phyloP scores from a whole-genome alignment of 2,329 filamentous ascomycete species.

The Periconia macrospinosa region DNA sequence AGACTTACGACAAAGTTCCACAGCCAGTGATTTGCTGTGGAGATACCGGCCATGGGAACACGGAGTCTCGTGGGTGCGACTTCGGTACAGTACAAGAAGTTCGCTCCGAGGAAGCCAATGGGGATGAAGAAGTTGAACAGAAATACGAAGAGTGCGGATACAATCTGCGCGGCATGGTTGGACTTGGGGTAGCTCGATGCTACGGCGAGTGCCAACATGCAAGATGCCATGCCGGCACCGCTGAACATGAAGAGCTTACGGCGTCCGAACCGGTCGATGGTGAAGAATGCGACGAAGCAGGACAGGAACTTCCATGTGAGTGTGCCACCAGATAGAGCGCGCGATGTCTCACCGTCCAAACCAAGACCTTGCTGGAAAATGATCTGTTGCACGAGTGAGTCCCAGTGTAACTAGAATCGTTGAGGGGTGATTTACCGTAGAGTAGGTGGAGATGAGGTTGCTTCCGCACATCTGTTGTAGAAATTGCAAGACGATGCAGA shows the following conservation, averaged over 20 bases:
- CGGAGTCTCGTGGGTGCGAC: slow-evolving; percentile 57
- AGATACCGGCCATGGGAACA: slow-evolving; percentile 59
- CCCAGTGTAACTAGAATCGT: slow-evolving; percentile 16
- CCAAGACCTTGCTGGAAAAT: slow-evolving; percentile 48
- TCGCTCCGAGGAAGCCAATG: slow-evolving; percentile 61
- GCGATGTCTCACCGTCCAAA: slow-evolving; percentile 53
- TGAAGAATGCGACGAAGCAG: slow-evolving; percentile 69
- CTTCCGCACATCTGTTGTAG: slow-evolving; percentile 56
- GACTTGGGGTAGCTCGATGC: slow-evolving; percentile 52
- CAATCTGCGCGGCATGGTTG: slow-evolving; percentile 54
- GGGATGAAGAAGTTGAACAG: slow-evolving; percentile 64
- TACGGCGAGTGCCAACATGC: slow-evolving; percentile 58
- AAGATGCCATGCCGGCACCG: slow-evolving; percentile 56
- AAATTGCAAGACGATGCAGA: slow-evolving; percentile 55
- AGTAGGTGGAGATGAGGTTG: slow-evolving; percentile 55
- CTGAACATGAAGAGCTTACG: slow-evolving; percentile 59
- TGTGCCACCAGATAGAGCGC: slow-evolving; percentile 64
- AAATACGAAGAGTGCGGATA: slow-evolving; percentile 60
- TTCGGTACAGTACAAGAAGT: slow-evolving; percentile 64
- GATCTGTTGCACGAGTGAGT: slow-evolving; percentile 26
- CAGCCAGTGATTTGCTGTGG: slow-evolving; percentile 57
- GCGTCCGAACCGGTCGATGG: slow-evolving; percentile 69
- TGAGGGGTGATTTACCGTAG: slow-evolving; percentile 53
- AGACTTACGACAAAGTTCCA: slow-evolving; percentile 42
- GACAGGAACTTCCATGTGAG: slow-evolving; percentile 61